Evolutionary conservation across 2,329 filamentous ascomycete species (phyloP).

Genomic region (Remersonia thermophila): DNA sequence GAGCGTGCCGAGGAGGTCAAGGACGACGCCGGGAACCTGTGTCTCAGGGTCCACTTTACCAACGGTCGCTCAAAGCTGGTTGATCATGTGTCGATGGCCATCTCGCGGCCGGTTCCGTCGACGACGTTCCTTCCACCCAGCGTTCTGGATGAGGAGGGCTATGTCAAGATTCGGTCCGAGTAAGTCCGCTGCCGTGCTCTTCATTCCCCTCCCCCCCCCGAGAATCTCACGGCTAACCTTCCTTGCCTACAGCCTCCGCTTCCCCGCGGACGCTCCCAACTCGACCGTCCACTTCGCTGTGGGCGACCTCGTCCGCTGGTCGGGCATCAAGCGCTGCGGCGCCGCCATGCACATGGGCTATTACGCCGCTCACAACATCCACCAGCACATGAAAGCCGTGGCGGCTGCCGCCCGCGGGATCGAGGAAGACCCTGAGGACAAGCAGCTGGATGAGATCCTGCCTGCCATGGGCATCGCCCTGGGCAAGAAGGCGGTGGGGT

Average conservation of each 20-base stretch:
- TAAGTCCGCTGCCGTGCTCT: conserved; percentile 21
- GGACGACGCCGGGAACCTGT: conserved; percentile 28
- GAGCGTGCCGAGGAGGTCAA: conserved; percentile 34
- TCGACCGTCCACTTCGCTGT: conserved; percentile 51
- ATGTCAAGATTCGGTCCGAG: conserved; percentile 49
- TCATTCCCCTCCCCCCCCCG: neutral
- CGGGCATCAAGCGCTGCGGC: conserved; percentile 69
- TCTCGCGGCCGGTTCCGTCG: conserved; percentile 50
- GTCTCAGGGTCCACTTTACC: conserved; percentile 41
- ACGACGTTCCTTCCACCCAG: conserved; percentile 48
- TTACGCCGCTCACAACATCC: conserved; percentile 52
- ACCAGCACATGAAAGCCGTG: conserved; percentile 44
- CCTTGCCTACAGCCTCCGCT: conserved; percentile 33
- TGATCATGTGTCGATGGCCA: conserved; percentile 56
- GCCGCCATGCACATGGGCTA: conserved; percentile 64
- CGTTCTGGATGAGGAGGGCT: conserved; percentile 50
- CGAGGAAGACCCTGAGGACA: conserved; percentile 33
- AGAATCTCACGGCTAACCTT: neutral
- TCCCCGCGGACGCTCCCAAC: conserved; percentile 43
- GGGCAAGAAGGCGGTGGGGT: conserved; percentile 56
- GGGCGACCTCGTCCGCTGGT: conserved; percentile 60
- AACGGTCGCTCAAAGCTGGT: conserved; percentile 48
- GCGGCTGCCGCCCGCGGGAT: conserved; percentile 25
- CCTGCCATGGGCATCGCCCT: conserved; percentile 61
- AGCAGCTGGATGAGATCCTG: conserved; percentile 40